Evolutionary conservation across 108 stramenopile genomes (phyloP).

Genomic region (Pseudonitzschia multistriata): DNA sequence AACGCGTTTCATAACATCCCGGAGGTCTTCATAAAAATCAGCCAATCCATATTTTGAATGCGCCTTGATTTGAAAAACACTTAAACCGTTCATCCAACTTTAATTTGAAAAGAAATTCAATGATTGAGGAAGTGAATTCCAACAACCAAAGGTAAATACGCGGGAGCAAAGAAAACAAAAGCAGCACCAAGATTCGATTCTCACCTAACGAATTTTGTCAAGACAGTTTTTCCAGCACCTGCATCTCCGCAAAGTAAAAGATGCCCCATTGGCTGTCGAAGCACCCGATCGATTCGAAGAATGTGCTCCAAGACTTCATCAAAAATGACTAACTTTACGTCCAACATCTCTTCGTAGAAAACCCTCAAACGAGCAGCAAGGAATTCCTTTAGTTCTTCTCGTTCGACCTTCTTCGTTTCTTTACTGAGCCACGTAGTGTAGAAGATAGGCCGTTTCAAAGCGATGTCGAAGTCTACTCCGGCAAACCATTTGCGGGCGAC

Average conservation of each 20-base stretch:
- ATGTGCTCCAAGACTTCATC: conserved; percentile 96
- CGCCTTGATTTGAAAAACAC: conserved; percentile 94
- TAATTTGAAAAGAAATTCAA: conserved; percentile 37
- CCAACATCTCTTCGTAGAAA: conserved; percentile 98
- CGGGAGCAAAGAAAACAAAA: no score
- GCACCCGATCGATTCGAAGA: conserved; percentile 85
- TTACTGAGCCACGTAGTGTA: conserved; percentile 94
- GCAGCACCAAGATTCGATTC: conserved; percentile 33
- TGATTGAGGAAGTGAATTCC: conserved; percentile 60
- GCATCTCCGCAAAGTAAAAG: conserved; percentile 91
- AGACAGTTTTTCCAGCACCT: conserved; percentile 90
- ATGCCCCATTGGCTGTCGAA: conserved; percentile 90
- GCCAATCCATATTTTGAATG: conserved; percentile 90
- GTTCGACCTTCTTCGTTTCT: conserved; percentile 79
- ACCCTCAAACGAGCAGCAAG: conserved; percentile 85
- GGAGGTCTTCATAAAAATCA: conserved; percentile 96
- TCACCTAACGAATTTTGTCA: conserved; percentile 45
- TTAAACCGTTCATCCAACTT: conserved; percentile 98
- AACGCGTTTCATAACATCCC: conserved; percentile 89
- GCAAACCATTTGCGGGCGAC: conserved; percentile 74
- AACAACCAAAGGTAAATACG: background rate
- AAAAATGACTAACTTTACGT: conserved; percentile 95
- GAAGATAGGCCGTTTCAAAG: conserved; percentile 87
- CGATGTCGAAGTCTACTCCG: conserved; percentile 74
- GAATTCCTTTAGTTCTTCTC: conserved; percentile 85